Conservation (phyloP, 805 yeast species). For the Maudiozyma bulderi region DNA sequence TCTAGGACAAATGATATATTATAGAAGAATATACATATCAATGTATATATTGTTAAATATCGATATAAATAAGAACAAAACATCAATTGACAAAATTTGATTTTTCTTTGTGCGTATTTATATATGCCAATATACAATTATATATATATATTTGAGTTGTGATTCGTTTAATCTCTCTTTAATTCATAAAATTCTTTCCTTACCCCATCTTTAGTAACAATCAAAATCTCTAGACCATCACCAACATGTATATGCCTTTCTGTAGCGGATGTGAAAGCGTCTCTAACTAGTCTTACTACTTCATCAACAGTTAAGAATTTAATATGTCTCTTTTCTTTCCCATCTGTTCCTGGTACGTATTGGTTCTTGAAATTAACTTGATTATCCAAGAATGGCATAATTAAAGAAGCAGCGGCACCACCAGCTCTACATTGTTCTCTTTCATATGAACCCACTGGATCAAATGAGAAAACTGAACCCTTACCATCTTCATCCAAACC, state of each 20-base stretch:
- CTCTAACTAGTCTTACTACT: conserved; percentile 78
- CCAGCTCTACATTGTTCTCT: conserved; percentile 97
- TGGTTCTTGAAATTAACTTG: conserved; percentile 96
- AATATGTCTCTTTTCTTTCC: conserved; percentile 49
- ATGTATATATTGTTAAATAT: not conserved
- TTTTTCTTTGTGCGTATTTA: not conserved
- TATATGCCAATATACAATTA: conserved; percentile 1
- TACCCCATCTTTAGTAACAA: conserved; percentile 90
- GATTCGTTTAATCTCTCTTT: conserved; percentile 58
- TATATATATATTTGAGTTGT: conserved; percentile 1
- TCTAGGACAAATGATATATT: not conserved
- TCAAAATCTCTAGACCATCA: conserved; percentile 84
- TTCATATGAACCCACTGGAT: conserved; percentile 96
- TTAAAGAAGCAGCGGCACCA: conserved; percentile 92
- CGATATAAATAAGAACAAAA: not conserved
- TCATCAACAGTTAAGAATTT: conserved; percentile 69
- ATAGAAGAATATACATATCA: not conserved
- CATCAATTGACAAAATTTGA: not conserved
- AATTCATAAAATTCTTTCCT: conserved; percentile 73
- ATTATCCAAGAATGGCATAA: conserved; percentile 95
- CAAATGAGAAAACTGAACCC: conserved; percentile 93
- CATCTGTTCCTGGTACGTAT: conserved; percentile 67
- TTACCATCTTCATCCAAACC: conserved; percentile 82
- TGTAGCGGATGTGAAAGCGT: conserved; percentile 92
- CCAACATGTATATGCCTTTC: conserved; percentile 98